Conservation (phyloP, 1,284 basidiomycete species). For the Rhodotorula sp. region DNA sequence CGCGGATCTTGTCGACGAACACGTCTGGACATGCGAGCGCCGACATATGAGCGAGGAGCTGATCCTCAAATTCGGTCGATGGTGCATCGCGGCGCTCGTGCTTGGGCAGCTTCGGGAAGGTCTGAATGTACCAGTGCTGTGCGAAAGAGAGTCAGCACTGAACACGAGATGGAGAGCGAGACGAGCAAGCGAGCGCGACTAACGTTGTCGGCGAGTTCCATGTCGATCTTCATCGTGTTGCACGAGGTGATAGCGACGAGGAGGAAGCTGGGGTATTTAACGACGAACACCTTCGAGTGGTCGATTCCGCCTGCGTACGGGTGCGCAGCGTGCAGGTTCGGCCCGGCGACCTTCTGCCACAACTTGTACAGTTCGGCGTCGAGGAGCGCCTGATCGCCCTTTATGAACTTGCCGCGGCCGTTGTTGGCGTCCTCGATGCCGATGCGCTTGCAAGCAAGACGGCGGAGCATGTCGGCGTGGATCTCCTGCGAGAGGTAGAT, state of each 20-base stretch:
- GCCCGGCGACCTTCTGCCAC: neutral
- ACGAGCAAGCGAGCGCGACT: neutral
- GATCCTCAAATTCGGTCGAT: slow-evolving; percentile 16
- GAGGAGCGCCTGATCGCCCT: neutral
- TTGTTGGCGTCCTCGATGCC: neutral
- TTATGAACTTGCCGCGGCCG: neutral
- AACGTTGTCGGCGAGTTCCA: slow-evolving; percentile 33
- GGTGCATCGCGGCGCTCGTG: neutral
- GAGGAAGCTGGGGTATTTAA: slow-evolving; percentile 25
- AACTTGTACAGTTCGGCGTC: neutral
- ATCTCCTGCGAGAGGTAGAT: slow-evolving; percentile 25
- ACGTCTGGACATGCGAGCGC: slow-evolving; percentile 19
- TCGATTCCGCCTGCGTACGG: slow-evolving; percentile 18
- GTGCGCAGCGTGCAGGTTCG: slow-evolving; percentile 27
- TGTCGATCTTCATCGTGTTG: slow-evolving; percentile 32
- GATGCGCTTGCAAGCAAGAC: neutral
- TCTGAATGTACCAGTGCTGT: slow-evolving; percentile 32
- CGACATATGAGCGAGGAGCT: slow-evolving; percentile 20
- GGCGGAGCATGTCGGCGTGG: neutral
- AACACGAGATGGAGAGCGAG: neutral
- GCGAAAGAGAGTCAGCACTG: neutral
- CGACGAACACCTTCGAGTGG: slow-evolving; percentile 30
- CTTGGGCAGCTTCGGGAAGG: slow-evolving; percentile 19
- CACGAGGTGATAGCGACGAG: slow-evolving; percentile 31
- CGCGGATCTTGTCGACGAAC: slow-evolving; percentile 15